phyloP scores from a whole-genome alignment of 2,329 filamentous ascomycete genomes.

The Xylariaceae sp. region DNA sequence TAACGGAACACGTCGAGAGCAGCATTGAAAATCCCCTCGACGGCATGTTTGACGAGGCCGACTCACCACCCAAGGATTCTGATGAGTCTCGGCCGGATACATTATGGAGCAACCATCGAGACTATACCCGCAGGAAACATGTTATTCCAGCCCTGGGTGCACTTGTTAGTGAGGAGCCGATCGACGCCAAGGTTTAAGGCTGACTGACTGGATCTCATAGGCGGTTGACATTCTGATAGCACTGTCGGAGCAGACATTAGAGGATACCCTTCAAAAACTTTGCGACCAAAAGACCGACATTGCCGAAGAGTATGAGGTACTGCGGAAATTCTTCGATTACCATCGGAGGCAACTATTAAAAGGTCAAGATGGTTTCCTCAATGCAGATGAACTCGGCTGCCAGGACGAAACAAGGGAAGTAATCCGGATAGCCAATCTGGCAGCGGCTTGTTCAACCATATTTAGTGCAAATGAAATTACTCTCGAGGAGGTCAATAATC shows the following conservation, averaged over 20 bases:
- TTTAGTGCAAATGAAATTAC: slow-evolving; percentile 34
- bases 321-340: slow-evolving; percentile 29
- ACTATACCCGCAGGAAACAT: slow-evolving; percentile 34
- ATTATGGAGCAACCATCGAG: slow-evolving; percentile 32
- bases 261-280: slow-evolving; percentile 33
- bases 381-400: slow-evolving; percentile 27
- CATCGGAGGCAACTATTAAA: slow-evolving; percentile 27
- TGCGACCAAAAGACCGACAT: slow-evolving; percentile 31
- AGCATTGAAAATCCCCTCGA: slow-evolving; percentile 20
- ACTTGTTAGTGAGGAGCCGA: slow-evolving; percentile 23
- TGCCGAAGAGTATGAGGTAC: slow-evolving; percentile 27
- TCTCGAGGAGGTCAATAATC: slow-evolving; percentile 31
- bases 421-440: slow-evolving; percentile 32
- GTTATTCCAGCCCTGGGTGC: slow-evolving; percentile 32
- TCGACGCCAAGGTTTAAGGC: slow-evolving; percentile 5
- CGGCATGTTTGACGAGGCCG: slow-evolving; percentile 15
- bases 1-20: slow-evolving; percentile 20
- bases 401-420: slow-evolving; percentile 28
- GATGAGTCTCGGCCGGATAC: slow-evolving; percentile 24
- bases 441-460: slow-evolving; percentile 32
- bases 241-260: slow-evolving; percentile 34
- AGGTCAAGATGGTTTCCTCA: slow-evolving; percentile 22
- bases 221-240: slow-evolving; percentile 33
- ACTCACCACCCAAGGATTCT: slow-evolving; percentile 19
- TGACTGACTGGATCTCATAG: slow-evolving; percentile 22